Conservation (phyloP, 2,329 filamentous ascomycete species). For the Ophiocordyceps camponoti-saundersi region DNA sequence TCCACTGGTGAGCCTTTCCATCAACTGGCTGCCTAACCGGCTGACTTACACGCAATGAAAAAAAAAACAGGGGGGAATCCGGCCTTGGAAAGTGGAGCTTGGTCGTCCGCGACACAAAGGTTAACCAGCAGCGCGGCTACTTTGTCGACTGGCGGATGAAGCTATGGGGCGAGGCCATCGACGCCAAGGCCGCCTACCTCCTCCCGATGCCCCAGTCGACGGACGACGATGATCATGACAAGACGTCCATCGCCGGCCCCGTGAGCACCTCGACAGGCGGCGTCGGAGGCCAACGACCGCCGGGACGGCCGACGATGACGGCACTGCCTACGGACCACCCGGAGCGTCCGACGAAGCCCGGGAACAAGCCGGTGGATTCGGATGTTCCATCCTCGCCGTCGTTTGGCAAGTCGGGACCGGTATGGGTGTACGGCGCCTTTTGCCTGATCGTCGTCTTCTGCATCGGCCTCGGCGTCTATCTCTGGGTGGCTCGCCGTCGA, state of each 20-base stretch:
- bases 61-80: constrained; percentile 63
- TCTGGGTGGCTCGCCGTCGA: constrained; percentile 63
- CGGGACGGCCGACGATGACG: constrained; percentile 24
- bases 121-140: constrained; percentile 59
- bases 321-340: constrained; percentile 43
- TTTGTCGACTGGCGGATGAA: constrained; percentile 90
- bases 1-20: constrained; percentile 56
- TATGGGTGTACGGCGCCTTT: constrained; percentile 84
- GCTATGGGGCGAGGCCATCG: constrained; percentile 80
- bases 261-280: constrained; percentile 22
- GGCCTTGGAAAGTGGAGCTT: constrained; percentile 85
- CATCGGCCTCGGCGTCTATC: constrained; percentile 60
- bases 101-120: constrained; percentile 66
- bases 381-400: constrained; percentile 34
- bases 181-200: constrained; percentile 52
- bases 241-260: constrained; percentile 28
- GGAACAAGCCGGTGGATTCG: constrained; percentile 2
- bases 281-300: constrained; percentile 14
- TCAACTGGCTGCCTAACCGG: no score
- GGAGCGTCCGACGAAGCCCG: constrained; percentile 39
- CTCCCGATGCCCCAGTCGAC: constrained; percentile 70
- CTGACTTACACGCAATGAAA: not conserved
- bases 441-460: constrained; percentile 79
- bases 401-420: constrained; percentile 74
- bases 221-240: constrained; percentile 69